Evolutionary conservation across 805 yeast species (phyloP), one percentile per base, ranked within the genome.

Genomic region (Barnettozyma populi): DNA sequence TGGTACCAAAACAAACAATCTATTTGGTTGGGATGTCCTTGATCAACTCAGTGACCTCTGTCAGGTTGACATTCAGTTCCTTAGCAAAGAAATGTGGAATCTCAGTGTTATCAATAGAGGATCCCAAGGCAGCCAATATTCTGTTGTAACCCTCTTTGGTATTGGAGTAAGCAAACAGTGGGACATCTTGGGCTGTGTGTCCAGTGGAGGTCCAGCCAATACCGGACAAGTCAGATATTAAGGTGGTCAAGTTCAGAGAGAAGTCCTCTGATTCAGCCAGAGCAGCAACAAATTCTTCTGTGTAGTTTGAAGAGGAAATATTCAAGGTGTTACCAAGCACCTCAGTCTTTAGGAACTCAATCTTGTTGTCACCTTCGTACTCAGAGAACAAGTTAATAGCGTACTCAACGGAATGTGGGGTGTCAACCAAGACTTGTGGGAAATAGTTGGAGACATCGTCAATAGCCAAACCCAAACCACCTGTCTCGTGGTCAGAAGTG

Each of bases 181-280:
- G 90, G 39, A 90, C 96, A 65, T 90, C 98, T 20, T 88, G 96
- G 0, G 95, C 97, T 13, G 95, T 82, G 66, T 90, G 98, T 27
- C 96, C 97, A 57, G 86, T 90, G 0, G 97, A 86, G n/a, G 95
- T 76, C 96, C 96, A 90, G 20, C 96, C 97, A 36, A 89, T 76
- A 65, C 86, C 85, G 0, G 97, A 87, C 48, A 94, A 76, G 14
- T 67, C 57, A 2, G 95, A 84, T 19, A 88, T 73, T 76, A 90
- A 74, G 44, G 78, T 71, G 59, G 84, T 82, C 49, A 89, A 65
- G 32, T 73, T 69, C 48, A 80, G 79, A 9, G 51, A 52, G 5
- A 71, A 54, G 7, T 56, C 53, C 25, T 62, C 57, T 23, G 70
- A 57, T 5, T 63, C 53, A 31, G 79, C 54, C 10, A 84, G 62